Evolutionary conservation across 1,284 basidiomycete species (phyloP).

Genomic region (Rhodotorula sp.): DNA sequence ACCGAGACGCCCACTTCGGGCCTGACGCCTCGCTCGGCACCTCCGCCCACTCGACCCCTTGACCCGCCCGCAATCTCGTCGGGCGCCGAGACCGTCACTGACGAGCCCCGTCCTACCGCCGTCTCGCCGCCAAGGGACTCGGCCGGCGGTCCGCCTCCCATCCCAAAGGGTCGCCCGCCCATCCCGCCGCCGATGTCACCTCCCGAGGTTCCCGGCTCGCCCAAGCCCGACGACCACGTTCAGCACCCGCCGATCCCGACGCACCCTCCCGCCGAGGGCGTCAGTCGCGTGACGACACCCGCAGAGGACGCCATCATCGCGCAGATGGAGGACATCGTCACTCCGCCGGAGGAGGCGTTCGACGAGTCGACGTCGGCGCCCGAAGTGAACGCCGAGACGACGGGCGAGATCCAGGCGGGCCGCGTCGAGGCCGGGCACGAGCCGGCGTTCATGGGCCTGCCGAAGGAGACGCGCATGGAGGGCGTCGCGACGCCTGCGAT

Average conservation of each 20-base stretch:
- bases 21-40: not conserved
- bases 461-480: slow-evolving; percentile 3
- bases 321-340: slow-evolving; percentile 20
- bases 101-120: not conserved
- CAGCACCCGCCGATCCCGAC: slow-evolving; percentile 23
- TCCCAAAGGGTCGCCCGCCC: not conserved
- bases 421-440: slow-evolving; percentile 8
- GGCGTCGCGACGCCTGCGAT: slow-evolving; percentile 16
- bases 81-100: slow-evolving; percentile 7
- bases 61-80: slow-evolving; percentile 10
- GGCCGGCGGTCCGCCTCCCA: not conserved
- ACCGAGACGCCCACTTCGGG: slow-evolving; percentile 10
- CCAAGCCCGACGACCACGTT: not conserved
- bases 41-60: slow-evolving; percentile 6
- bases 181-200: not conserved
- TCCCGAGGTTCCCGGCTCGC: not conserved
- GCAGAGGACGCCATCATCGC: slow-evolving; percentile 19
- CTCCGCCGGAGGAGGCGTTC: slow-evolving; percentile 26
- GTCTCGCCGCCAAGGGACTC: not conserved
- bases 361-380: slow-evolving; percentile 25
- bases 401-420: slow-evolving; percentile 3
- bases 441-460: slow-evolving; percentile 3
- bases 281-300: slow-evolving; percentile 16
- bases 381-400: slow-evolving; percentile 6
- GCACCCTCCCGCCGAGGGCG: slow-evolving; percentile 7